A percentile compares a stretch with the other conserved stretches of the same genome.
phyloP scores from a whole-genome alignment of 441 rosid species.

The Erysimum pusillum region DNA sequence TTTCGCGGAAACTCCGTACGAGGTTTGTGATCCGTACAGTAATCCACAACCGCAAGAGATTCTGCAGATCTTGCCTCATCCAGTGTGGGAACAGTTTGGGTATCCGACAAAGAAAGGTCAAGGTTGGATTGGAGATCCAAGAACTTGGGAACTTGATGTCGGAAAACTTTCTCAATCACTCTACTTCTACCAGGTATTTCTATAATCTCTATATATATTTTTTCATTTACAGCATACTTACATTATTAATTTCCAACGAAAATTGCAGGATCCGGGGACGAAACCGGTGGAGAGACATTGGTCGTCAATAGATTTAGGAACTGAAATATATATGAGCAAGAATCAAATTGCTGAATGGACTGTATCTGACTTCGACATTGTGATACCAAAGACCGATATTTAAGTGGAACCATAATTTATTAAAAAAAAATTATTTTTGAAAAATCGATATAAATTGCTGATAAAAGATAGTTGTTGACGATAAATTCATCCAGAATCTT shows the following conservation, averaged over 20 bases:
- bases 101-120: conserved; percentile 79
- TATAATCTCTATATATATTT: not conserved
- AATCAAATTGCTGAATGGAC: conserved; percentile 82
- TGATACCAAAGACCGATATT: conserved; percentile 46
- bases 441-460: no score
- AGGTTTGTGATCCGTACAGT: conserved; percentile 84
- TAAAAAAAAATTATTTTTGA: no score
- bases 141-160: conserved; percentile 82
- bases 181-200: conserved; percentile 73
- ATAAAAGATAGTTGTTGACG: not conserved
- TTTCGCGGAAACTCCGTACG: conserved; percentile 61
- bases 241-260: not conserved
- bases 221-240: not conserved
- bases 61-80: conserved; percentile 84
- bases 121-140: conserved; percentile 86
- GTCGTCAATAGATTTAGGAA: conserved; percentile 79
- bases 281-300: conserved; percentile 72
- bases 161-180: conserved; percentile 79
- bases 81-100: conserved; percentile 83
- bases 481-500: not conserved
- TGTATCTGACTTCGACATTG: conserved; percentile 69
- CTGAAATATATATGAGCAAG: conserved; percentile 78
- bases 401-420: not conserved
- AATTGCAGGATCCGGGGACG: conserved; percentile 74
- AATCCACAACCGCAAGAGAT: conserved; percentile 93